These are phyloP conservation scores for Mortierella sp. DNA, from an alignment of 371 early-diverging fungal genomes.

Conservation along the genomic window DNA sequence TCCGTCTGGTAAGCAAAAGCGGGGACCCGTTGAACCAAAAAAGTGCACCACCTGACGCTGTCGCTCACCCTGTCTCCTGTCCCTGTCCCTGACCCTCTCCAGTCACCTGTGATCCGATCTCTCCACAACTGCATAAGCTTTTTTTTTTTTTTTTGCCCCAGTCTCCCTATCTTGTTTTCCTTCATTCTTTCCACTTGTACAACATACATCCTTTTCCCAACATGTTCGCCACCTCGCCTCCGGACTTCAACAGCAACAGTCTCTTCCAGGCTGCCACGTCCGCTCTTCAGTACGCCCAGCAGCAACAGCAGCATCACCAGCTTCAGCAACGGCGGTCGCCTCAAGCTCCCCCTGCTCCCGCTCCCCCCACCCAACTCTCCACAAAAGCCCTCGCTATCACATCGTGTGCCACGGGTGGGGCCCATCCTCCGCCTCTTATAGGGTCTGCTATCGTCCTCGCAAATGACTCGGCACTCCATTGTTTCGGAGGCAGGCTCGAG, in stretches of 20 bases:
- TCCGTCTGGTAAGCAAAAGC: no score
- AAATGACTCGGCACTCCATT: conserved; percentile 62
- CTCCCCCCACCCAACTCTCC: conserved; percentile 12
- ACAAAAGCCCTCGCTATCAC: conserved; percentile 46
- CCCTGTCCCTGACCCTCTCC: no score
- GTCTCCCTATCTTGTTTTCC: no score
- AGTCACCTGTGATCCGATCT: no score
- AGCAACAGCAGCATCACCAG: conserved; percentile 5
- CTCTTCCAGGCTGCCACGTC: conserved; percentile 1
- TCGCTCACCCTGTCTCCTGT: no score
- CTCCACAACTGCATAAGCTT: no score
- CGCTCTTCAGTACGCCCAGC: conserved; percentile 1
- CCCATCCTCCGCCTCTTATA: conserved; percentile 77
- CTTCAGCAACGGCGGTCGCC: not conserved
- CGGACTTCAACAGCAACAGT: not conserved
- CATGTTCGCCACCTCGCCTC: no score
- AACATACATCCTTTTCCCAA: no score
- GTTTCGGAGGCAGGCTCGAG: conserved; percentile 82
- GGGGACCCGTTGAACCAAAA: no score
- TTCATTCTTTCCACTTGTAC: no score
- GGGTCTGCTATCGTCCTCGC: conserved; percentile 75
- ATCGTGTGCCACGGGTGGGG: conserved; percentile 46
- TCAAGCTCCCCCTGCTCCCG: not conserved
- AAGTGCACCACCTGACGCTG: no score
- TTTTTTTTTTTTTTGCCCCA: no score